Evolutionary conservation across 306 rosid genomes (phyloP), one percentile per base, ranked within the genome.

Genomic region (Boehmeria nivea): DNA sequence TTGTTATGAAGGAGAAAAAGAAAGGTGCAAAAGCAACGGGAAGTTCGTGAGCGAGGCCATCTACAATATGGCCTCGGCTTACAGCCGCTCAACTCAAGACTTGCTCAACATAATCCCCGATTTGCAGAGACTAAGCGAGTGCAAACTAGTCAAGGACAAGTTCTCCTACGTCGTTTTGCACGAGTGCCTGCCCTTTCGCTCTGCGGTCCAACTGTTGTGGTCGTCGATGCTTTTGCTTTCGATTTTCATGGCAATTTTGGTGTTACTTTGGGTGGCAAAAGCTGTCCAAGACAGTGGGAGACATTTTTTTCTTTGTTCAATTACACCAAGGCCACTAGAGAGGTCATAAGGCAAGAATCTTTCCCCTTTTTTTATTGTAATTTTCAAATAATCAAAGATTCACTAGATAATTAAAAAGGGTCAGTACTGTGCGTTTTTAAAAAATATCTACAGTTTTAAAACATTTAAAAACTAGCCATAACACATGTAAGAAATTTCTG

Each of bases 21-120:
- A 67, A 40, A 67, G 62, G n/a, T 86, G 86, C 60, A 43, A 24
- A 70, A 76, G 54, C 15, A 31, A 40, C 1, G 95, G 84, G 23
- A 78, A 58, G 57, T 64, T 74, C 53, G 39, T 86, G 8, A 76
- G 86, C 9, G 64, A 48, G 34, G 60, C 67, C 1, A 38, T 70
- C 3, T 83, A 78, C 74, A 50, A 78, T 66, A 69, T 78, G 78
- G 81, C 87, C 47, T 77, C 50, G 4, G 91, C 91, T 43, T 86
- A 78, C 51, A 81, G 84, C 43, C 73, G 75, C 37, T 78, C 77
- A 0, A 56, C 75, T 14, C 88, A 87, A 48, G 75, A 83, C 43
- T 56, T 83, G 69, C 70, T 83, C 4, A 70, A 80, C 43, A 70
- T 81, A 55, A 76, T 76, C 71, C 86, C 93, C 23, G 85, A 79